Conservation (phyloP, 352 stramenopile genomes). For the Globisporangium nunn region DNA sequence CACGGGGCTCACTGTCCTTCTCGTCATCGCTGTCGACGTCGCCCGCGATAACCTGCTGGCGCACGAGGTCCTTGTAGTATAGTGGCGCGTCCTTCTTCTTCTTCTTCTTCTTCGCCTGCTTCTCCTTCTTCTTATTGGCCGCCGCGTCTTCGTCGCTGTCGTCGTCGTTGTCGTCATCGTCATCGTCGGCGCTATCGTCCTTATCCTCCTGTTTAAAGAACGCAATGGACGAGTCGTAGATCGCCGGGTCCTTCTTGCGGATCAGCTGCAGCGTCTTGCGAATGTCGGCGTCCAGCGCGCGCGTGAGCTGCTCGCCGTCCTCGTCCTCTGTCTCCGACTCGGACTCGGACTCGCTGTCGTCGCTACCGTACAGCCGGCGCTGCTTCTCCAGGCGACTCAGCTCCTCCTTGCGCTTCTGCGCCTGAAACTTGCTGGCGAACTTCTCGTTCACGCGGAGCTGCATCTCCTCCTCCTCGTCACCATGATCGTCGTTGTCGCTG, state of each 20-base stretch:
- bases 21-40: constrained; percentile 71
- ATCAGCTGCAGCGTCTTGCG: constrained; percentile 86
- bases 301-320: constrained; percentile 73
- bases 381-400: constrained; percentile 45
- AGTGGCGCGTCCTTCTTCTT: constrained; percentile 38
- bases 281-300: constrained; percentile 70
- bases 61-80: constrained; percentile 94
- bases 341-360: constrained; percentile 51
- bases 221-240: constrained; percentile 87
- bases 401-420: constrained; percentile 80
- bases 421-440: constrained; percentile 64
- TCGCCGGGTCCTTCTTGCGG: constrained; percentile 85
- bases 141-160: constrained; percentile 12
- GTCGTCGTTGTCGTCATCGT: constrained; percentile 19
- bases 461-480: constrained; percentile 16
- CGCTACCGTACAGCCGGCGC: constrained; percentile 25
- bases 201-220: constrained; percentile 80
- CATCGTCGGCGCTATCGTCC: constrained; percentile 16
- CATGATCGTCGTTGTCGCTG: constrained; percentile 9
- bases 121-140: constrained; percentile 4
- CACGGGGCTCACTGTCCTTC: constrained; percentile 38
- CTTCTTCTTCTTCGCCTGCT: constrained; percentile 20
- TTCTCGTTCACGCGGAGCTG: constrained; percentile 72
- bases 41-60: constrained; percentile 90
- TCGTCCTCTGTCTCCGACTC: constrained; percentile 83